phyloP scores from a whole-genome alignment of 2,329 filamentous ascomycete genomes.

The Phaeosphaeriaceae sp. region DNA sequence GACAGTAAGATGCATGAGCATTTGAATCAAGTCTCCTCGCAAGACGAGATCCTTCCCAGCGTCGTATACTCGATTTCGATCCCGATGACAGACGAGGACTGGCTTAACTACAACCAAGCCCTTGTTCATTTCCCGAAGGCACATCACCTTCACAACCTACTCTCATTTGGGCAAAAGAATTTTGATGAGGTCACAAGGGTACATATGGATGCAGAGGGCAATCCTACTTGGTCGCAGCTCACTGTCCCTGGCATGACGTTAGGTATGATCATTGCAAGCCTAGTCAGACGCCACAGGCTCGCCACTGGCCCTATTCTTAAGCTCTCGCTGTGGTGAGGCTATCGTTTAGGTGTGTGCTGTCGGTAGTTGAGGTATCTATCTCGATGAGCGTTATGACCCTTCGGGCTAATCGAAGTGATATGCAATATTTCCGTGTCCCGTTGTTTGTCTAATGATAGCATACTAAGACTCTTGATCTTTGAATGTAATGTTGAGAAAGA shows the following conservation, averaged over 20 bases:
- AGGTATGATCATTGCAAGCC: neutral
- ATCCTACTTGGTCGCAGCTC: neutral
- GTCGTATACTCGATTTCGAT: conserved; percentile 19
- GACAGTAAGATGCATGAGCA: conserved; percentile 14
- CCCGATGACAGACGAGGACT: conserved; percentile 18
- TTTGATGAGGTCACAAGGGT: conserved; percentile 17
- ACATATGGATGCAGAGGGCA: neutral
- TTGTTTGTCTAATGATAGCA: too few relatives aligned
- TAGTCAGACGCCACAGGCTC: neutral
- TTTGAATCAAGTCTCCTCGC: conserved; percentile 5
- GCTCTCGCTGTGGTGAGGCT: too few relatives aligned
- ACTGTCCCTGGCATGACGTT: neutral
- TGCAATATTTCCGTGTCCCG: too few relatives aligned
- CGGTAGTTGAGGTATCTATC: too few relatives aligned
- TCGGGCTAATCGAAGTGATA: too few relatives aligned
- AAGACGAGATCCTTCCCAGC: conserved; percentile 13
- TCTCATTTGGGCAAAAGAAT: conserved; percentile 1
- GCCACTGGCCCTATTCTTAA: too few relatives aligned
- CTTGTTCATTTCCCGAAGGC: conserved; percentile 14
- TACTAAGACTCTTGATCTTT: too few relatives aligned
- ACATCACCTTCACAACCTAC: conserved; percentile 10
- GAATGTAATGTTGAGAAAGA: too few relatives aligned
- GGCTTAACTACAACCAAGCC: conserved; percentile 13
- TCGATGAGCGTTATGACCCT: too few relatives aligned
- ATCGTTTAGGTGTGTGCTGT: too few relatives aligned